A percentile compares a stretch with the other conserved stretches of the same genome.
Evolutionary conservation across 352 stramenopile species (phyloP).

Genomic region (Phytophthora constricta): DNA sequence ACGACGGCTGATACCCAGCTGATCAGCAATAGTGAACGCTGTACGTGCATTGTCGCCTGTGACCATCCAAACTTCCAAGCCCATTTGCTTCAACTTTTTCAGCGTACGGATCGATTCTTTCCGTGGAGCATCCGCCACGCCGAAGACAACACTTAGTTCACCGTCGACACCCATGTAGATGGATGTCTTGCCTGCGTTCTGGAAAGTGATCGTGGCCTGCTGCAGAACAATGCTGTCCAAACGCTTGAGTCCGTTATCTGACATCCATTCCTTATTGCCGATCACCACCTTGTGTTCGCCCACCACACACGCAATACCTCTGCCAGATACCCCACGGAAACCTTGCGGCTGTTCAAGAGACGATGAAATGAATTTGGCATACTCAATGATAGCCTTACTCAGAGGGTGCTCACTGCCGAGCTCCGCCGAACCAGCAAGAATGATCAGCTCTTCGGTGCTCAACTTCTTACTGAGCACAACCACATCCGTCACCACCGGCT

Average conservation of each 20-base stretch:
- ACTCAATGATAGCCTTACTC: conserved; percentile 93
- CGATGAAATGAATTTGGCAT: conserved; percentile 86
- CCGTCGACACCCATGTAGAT: conserved; percentile 94
- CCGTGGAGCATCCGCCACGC: conserved; percentile 88
- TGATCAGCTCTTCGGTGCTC: conserved; percentile 86
- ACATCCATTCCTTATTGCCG: conserved; percentile 93
- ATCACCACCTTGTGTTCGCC: conserved; percentile 85
- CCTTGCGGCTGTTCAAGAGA: conserved; percentile 73
- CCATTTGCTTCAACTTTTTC: conserved; percentile 90
- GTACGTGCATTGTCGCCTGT: conserved; percentile 98
- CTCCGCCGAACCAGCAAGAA: conserved; percentile 92
- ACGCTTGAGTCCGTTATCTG: conserved; percentile 75
- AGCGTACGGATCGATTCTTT: conserved; percentile 92
- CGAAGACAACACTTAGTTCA: conserved; percentile 81
- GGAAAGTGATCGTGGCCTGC: conserved; percentile 79
- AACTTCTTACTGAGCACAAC: conserved; percentile 80
- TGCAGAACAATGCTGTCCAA: conserved; percentile 75
- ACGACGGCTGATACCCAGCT: conserved; percentile 92
- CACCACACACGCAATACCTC: conserved; percentile 84
- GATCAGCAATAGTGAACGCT: conserved; percentile 92
- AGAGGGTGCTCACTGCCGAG: conserved; percentile 95
- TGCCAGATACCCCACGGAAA: conserved; percentile 90
- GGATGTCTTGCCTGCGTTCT: conserved; percentile 94
- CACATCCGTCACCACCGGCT: conserved; percentile 89
- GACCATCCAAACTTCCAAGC: conserved; percentile 98